phyloP scores from a whole-genome alignment of 805 yeast species.

The Saccharomyces mikatae region DNA sequence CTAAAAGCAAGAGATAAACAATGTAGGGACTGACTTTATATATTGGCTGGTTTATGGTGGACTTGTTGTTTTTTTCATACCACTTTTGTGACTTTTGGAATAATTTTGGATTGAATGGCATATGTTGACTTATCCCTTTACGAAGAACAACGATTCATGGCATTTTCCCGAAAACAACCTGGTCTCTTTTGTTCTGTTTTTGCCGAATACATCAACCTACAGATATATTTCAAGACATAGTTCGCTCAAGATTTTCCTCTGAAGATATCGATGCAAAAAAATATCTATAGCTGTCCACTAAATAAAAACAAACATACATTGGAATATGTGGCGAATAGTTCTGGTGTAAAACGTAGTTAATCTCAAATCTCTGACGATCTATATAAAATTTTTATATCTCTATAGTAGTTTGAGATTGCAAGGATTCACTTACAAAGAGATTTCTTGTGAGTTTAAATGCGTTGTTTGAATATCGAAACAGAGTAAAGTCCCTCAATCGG shows the following conservation, averaged over 20 bases:
- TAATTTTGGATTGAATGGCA: slow-evolving; percentile 1
- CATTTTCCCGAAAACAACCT: too few relatives aligned
- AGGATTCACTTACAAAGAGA: slow-evolving; percentile 13
- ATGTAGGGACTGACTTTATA: slow-evolving; percentile 9
- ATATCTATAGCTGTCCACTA: too few relatives aligned
- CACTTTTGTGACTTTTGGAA: not conserved
- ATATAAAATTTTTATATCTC: slow-evolving; percentile 5
- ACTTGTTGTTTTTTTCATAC: slow-evolving; percentile 7
- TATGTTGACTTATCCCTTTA: too few relatives aligned
- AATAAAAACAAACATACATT: too few relatives aligned
- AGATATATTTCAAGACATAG: too few relatives aligned
- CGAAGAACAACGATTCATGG: too few relatives aligned
- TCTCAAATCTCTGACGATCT: slow-evolving; percentile 10
- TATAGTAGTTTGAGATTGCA: slow-evolving; percentile 13
- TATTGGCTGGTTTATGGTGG: not conserved
- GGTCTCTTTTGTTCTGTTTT: too few relatives aligned
- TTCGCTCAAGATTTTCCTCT: too few relatives aligned
- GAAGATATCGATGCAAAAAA: too few relatives aligned
- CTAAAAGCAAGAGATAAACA: slow-evolving; percentile 17
- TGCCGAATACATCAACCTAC: too few relatives aligned
- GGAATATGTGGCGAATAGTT: slow-evolving; percentile 5
- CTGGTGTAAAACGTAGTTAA: slow-evolving; percentile 8
- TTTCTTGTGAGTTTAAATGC: slow-evolving; percentile 11
- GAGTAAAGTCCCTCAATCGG: slow-evolving; percentile 1
- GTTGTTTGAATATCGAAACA: too few relatives aligned